Percentiles rank a stretch among this genome's conserved stretches.
Conservation (phyloP, 2,329 filamentous ascomycete genomes). For the Grosmannia penicillata region DNA sequence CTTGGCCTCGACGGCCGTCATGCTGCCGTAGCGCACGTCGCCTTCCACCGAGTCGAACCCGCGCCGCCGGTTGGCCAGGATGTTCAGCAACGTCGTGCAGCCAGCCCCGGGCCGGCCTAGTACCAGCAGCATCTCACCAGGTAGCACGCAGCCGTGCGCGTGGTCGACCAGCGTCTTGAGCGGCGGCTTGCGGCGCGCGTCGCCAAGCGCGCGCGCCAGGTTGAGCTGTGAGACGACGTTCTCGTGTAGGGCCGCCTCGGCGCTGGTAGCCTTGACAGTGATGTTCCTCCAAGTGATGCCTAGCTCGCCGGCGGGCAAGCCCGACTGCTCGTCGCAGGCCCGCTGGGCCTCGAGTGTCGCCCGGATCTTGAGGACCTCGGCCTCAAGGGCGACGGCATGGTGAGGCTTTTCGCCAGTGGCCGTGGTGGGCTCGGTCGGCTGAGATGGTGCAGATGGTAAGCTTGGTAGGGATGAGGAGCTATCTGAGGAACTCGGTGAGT, state of each 20-base stretch:
- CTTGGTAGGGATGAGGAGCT: too few species aligned
- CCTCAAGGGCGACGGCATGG: not conserved
- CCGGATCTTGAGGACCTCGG: not conserved
- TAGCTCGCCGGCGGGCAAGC: conserved; percentile 17
- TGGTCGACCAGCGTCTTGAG: conserved; percentile 50
- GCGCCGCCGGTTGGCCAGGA: conserved; percentile 55
- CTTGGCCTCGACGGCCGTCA: conserved; percentile 27
- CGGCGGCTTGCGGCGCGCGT: conserved; percentile 38
- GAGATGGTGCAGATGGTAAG: too few species aligned
- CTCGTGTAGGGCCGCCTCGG: conserved; percentile 50
- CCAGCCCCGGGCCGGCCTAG: conserved; percentile 41
- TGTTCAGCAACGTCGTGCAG: conserved; percentile 42
- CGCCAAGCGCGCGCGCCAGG: conserved; percentile 35
- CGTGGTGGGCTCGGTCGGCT: too few species aligned
- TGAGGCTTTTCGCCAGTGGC: not conserved
- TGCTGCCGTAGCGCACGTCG: conserved; percentile 46
- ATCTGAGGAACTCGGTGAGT: too few species aligned
- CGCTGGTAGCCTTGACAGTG: conserved; percentile 44
- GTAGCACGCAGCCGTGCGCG: conserved; percentile 39
- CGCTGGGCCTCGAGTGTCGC: not conserved
- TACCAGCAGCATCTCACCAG: conserved; percentile 42
- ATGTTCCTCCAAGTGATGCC: conserved; percentile 52
- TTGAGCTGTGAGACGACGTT: conserved; percentile 47
- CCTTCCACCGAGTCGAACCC: conserved; percentile 50
- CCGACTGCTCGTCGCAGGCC: conserved; percentile 1